Evolutionary conservation across 2,329 filamentous ascomycete species (phyloP), one percentile per base, ranked within the genome.

Genomic region (Aspergillus awamori): DNA sequence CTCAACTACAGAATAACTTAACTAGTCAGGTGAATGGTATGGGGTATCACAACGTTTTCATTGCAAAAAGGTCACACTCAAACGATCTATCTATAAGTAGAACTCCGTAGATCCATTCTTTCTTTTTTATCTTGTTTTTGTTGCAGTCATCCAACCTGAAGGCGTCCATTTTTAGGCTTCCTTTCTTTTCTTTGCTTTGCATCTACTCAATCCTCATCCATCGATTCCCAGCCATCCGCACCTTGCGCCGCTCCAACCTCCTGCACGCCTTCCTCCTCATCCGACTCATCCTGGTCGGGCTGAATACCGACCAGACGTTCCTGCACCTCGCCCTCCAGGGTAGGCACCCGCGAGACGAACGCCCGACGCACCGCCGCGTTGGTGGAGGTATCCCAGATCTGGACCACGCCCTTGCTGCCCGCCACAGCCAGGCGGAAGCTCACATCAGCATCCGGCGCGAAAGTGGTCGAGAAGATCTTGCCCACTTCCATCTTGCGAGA

Each of bases 351-450:
- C 70, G 81, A 86, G 38, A 90, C 92, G 80, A 99, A 99, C 1
- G 90, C 89, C 65, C 89, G 86, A 61, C 95, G 87, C 33, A 99
- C 92, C 26, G 90, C 89, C 13, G 86, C 87, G 75, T 99, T 99
- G 60, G 95, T 99, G 76, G 92, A 89, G 22, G 95, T 97, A 77
- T 98, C 94, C 95, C 95, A 99, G 57, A 99, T 88, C 75, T 96
- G 91, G 73, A 98, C 88, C 38, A 87, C 86, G 49, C 95, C 95
- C 81, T 96, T 96, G 82, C 93, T 98, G 58, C 95, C 95, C 6
- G 94, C 95, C 17, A 99, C 92, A 2, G 93, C 91, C 48, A 99
- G 83, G 57, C 95, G 86, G 84, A 98, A 99, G 24, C 91, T 91
- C 8, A 98, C 93, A 77, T 95, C 92, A 36, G 88, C 78, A 74